phyloP scores from a whole-genome alignment of 192 early-diverging fungal genomes.

The Cetraspora pellucida region DNA sequence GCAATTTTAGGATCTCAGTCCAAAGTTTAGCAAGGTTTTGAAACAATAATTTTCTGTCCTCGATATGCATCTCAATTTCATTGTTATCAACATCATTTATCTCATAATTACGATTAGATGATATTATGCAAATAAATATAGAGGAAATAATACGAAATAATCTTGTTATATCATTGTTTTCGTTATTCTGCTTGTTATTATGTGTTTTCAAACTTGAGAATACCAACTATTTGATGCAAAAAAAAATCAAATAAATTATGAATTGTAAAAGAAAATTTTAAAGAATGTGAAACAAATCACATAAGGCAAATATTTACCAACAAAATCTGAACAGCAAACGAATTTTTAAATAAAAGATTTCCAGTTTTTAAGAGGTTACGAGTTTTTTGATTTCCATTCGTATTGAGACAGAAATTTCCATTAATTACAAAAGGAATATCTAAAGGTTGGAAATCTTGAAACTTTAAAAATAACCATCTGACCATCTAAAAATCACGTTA shows the following conservation, averaged over 20 bases:
- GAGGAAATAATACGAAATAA: neutral
- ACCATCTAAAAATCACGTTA: neutral
- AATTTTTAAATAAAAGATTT: constrained; percentile 11
- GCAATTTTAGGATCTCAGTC: neutral
- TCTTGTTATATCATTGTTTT: neutral
- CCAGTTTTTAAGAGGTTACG: neutral
- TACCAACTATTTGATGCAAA: neutral
- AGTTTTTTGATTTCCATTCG: neutral
- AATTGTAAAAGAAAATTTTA: neutral
- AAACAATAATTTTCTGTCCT: neutral
- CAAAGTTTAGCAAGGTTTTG: neutral
- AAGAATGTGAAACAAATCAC: neutral
- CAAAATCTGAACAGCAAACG: neutral
- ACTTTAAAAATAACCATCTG: constrained; percentile 13
- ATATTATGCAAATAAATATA: neutral
- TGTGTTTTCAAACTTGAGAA: neutral
- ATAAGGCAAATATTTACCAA: neutral
- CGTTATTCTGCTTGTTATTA: neutral
- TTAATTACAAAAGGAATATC: constrained; percentile 10
- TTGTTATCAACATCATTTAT: neutral
- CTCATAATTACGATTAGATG: neutral
- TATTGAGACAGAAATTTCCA: neutral
- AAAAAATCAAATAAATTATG: neutral
- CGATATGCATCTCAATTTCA: no score
- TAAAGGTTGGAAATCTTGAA: neutral